Conservation (phyloP, 805 yeast species). For the Henningerozyma blattae region DNA sequence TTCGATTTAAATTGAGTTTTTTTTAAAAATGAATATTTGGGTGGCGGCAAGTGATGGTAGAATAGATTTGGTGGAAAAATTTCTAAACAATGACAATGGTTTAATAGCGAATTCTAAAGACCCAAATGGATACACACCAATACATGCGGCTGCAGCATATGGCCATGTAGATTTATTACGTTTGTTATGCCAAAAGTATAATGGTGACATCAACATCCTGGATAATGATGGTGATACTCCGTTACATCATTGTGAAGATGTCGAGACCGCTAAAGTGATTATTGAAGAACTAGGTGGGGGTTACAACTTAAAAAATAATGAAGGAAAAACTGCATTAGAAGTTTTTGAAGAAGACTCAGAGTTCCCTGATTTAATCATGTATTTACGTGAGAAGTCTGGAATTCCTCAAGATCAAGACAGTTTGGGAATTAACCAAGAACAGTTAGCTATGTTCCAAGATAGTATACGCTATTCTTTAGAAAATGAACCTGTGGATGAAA, state of each 20-base stretch:
- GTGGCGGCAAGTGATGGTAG: slow-evolving; percentile 87
- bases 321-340: slow-evolving; percentile 63
- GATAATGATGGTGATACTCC: slow-evolving; percentile 95
- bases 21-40: slow-evolving; percentile 61
- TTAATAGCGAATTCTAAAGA: slow-evolving; percentile 66
- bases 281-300: slow-evolving; percentile 63
- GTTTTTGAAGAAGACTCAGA: slow-evolving; percentile 79
- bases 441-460: slow-evolving; percentile 25
- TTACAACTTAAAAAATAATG: slow-evolving; percentile 48
- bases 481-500: slow-evolving; percentile 28
- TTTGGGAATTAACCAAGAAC: slow-evolving; percentile 19
- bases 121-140: slow-evolving; percentile 90
- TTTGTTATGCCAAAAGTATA: slow-evolving; percentile 27
- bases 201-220: slow-evolving; percentile 72
- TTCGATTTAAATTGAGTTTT: too few relatives aligned
- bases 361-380: slow-evolving; percentile 63
- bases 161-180: slow-evolving; percentile 59
- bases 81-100: slow-evolving; percentile 29
- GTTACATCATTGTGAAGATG: slow-evolving; percentile 76
- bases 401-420: slow-evolving; percentile 15
- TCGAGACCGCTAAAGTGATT: slow-evolving; percentile 48
- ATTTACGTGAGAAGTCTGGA: slow-evolving; percentile 35
- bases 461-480: slow-evolving; percentile 48
- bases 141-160: slow-evolving; percentile 96
- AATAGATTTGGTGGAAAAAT: slow-evolving; percentile 41